Evolutionary conservation across 768 basidiomycete genomes (phyloP).

Genomic region (Macrolepiota albuminosa): DNA sequence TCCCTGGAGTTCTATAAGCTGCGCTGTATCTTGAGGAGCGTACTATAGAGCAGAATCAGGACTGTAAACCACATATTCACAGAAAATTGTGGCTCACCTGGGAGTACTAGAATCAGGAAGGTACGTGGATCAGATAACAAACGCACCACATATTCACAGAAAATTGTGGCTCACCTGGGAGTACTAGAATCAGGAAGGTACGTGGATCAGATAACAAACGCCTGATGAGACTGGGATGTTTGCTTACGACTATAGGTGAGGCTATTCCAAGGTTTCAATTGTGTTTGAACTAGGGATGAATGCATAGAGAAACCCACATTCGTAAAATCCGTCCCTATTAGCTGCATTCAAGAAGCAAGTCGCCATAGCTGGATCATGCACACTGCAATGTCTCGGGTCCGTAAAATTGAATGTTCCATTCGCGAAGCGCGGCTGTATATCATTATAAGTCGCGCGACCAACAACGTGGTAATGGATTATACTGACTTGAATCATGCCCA

Average conservation of each 20-base stretch:
- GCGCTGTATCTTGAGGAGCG: slow-evolving; percentile 61
- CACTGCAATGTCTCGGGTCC: slow-evolving; percentile 63
- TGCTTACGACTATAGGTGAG: slow-evolving; percentile 52
- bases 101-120: slow-evolving; percentile 36
- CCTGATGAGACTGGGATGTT: neutral
- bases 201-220: neutral
- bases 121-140: neutral
- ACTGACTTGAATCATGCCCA: slow-evolving; percentile 58
- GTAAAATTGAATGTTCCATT: slow-evolving; percentile 60
- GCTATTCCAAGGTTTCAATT: slow-evolving; percentile 18
- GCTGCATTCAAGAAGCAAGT: slow-evolving; percentile 57
- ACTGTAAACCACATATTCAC: neutral
- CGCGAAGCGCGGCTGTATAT: slow-evolving; percentile 42
- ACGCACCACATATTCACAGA: neutral
- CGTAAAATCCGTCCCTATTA: slow-evolving; percentile 60
- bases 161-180: slow-evolving; percentile 40
- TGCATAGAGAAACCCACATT: slow-evolving; percentile 25
- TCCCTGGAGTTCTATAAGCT: slow-evolving; percentile 57
- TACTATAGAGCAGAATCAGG: slow-evolving; percentile 33
- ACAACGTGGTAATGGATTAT: neutral
- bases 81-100: slow-evolving; percentile 31
- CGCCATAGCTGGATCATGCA: slow-evolving; percentile 51
- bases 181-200: slow-evolving; percentile 27
- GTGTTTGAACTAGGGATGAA: neutral
- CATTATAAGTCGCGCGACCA: neutral